Evolutionary conservation across 2,329 filamentous ascomycete species (phyloP).

Genomic region (Arthrobotrys conoides): DNA sequence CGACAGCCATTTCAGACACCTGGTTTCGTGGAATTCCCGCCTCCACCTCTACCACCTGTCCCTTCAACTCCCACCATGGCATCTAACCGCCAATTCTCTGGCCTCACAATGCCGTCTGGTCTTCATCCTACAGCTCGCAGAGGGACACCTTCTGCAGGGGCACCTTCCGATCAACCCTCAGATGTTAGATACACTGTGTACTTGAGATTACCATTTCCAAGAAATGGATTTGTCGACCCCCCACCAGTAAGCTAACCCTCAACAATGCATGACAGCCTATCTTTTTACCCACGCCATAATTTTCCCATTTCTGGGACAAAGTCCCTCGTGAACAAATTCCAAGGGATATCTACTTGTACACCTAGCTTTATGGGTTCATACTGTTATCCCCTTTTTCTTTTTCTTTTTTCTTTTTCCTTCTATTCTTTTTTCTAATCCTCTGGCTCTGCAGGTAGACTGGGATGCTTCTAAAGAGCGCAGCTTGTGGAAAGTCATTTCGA

Average conservation of each 20-base stretch:
- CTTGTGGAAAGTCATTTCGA: constrained; percentile 90
- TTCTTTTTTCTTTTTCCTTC: not conserved
- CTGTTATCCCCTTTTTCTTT: not conserved
- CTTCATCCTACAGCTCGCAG: constrained; percentile 41
- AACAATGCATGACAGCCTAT: constrained; percentile 15
- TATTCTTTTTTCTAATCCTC: constrained; percentile 5
- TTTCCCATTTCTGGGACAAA: constrained; percentile 18
- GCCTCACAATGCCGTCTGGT: constrained; percentile 45
- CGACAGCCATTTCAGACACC: constrained; percentile 44
- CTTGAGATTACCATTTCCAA: constrained; percentile 87
- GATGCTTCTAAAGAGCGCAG: constrained; percentile 86
- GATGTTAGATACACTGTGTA: constrained; percentile 79
- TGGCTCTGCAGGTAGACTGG: constrained; percentile 81
- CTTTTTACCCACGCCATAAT: constrained; percentile 20
- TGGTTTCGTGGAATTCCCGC: constrained; percentile 49
- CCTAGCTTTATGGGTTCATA: constrained; percentile 5
- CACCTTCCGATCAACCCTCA: constrained; percentile 39
- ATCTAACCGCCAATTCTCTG: constrained; percentile 53
- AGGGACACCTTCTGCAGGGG: constrained; percentile 44
- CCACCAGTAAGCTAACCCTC: constrained; percentile 76
- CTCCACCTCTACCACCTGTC: constrained; percentile 49
- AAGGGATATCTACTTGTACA: not conserved
- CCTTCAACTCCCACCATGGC: constrained; percentile 54
- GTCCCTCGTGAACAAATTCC: constrained; percentile 13
- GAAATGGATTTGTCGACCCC: constrained; percentile 90